Conservation (phyloP, 2,329 filamentous ascomycete genomes). For the Ophiostoma himal-ulmi region DNA sequence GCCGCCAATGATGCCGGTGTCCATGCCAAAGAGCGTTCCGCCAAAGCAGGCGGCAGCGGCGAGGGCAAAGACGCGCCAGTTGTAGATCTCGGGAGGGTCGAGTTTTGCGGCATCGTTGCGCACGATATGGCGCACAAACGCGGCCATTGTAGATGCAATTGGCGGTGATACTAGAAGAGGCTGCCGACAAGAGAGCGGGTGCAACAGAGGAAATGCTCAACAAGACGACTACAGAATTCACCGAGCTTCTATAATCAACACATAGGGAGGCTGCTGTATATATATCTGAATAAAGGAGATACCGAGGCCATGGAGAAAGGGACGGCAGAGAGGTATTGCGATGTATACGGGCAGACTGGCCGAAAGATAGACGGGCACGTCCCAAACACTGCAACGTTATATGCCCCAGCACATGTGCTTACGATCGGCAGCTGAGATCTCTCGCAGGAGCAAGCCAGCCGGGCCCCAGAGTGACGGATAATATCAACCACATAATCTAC, state of each 20-base stretch:
- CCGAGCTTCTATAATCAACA: neutral
- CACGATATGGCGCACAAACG: constrained; percentile 32
- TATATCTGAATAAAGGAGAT: neutral
- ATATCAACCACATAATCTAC: neutral
- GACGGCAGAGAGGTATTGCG: neutral
- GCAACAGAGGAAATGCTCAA: neutral
- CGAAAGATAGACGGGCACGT: neutral
- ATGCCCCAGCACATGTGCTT: neutral
- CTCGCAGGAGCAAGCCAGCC: neutral
- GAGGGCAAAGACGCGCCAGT: constrained; percentile 60
- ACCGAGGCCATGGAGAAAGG: neutral
- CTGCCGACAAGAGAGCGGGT: neutral
- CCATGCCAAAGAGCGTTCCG: constrained; percentile 30
- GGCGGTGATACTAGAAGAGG: neutral
- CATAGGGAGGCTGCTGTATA: neutral
- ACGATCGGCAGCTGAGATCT: neutral
- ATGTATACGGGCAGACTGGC: neutral
- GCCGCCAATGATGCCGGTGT: constrained; percentile 30
- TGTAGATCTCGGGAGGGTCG: constrained; percentile 63
- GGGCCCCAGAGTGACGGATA: neutral
- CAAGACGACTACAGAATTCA: neutral
- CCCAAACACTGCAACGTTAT: neutral
- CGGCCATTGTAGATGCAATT: neutral
- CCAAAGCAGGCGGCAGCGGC: constrained; percentile 45
- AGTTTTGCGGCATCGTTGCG: constrained; percentile 56